Conservation (phyloP, 108 stramenopile species). For the Aurantiochytrium sp. region DNA sequence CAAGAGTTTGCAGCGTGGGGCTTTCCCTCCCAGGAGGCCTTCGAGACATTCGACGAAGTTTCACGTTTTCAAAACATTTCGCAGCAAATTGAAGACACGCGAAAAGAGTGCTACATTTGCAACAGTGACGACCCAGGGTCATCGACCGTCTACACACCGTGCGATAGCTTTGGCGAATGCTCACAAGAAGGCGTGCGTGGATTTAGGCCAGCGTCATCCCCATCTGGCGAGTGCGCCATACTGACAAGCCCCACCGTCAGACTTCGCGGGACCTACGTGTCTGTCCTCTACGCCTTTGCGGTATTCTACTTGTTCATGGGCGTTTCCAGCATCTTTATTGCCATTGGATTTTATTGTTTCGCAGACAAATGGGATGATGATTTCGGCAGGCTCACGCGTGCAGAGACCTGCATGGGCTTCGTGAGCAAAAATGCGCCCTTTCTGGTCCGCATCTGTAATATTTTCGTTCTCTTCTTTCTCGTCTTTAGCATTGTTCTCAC, state of each 20-base stretch:
- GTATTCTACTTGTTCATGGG: constrained; percentile 11
- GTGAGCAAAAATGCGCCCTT: background rate
- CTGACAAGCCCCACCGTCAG: background rate
- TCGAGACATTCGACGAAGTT: background rate
- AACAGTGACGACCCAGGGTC: background rate
- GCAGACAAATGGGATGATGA: constrained; percentile 11
- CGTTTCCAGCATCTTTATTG: background rate
- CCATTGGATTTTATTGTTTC: background rate
- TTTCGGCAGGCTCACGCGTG: background rate
- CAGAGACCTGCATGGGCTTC: background rate
- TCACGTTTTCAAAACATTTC: background rate
- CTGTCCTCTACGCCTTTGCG: background rate
- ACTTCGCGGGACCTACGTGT: background rate
- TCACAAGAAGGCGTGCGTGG: background rate
- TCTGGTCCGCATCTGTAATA: background rate
- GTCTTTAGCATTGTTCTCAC: background rate
- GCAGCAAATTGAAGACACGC: background rate
- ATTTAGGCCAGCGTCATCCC: background rate
- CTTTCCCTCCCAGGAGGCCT: background rate
- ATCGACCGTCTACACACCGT: background rate
- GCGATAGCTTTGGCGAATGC: background rate
- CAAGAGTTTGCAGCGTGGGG: background rate
- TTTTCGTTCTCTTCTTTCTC: background rate
- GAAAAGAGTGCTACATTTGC: background rate
- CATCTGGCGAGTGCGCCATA: background rate